Conservation (phyloP, 1,284 basidiomycete genomes). For the Trametes hirsuta region DNA sequence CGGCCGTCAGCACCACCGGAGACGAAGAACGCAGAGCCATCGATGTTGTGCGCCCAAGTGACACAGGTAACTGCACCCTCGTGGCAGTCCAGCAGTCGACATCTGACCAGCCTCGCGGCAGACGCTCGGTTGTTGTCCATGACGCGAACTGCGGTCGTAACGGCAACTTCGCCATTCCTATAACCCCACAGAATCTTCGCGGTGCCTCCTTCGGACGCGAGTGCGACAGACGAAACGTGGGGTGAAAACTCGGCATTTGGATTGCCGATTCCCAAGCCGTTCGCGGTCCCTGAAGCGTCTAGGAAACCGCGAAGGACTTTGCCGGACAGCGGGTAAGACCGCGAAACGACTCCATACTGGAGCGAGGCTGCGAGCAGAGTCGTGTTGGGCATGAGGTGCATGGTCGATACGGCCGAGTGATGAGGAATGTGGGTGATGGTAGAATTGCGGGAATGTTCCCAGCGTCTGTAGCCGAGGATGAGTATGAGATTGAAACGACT, state of each 20-base stretch:
- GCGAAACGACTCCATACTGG: slow-evolving; percentile 74
- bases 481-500: neutral
- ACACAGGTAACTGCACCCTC: slow-evolving; percentile 56
- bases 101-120: slow-evolving; percentile 50
- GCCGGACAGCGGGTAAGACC: slow-evolving; percentile 74
- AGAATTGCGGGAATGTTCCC: slow-evolving; percentile 67
- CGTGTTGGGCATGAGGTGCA: slow-evolving; percentile 59
- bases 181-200: slow-evolving; percentile 81
- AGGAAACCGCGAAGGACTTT: slow-evolving; percentile 75
- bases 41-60: slow-evolving; percentile 46
- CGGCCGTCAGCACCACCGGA: slow-evolving; percentile 65
- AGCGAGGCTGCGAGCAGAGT: slow-evolving; percentile 68
- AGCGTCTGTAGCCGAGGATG: slow-evolving; percentile 53
- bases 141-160: slow-evolving; percentile 59
- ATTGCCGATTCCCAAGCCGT: slow-evolving; percentile 71
- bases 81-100: slow-evolving; percentile 59
- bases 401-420: slow-evolving; percentile 53
- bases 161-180: slow-evolving; percentile 67
- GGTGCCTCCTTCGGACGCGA: slow-evolving; percentile 67
- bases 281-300: slow-evolving; percentile 61
- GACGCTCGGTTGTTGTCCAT: slow-evolving; percentile 55
- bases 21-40: slow-evolving; percentile 40
- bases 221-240: slow-evolving; percentile 59
- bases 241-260: slow-evolving; percentile 80
- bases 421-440: slow-evolving; percentile 66